Conservation (phyloP, 306 rosid species). For the Ochetophila trinervis region DNA sequence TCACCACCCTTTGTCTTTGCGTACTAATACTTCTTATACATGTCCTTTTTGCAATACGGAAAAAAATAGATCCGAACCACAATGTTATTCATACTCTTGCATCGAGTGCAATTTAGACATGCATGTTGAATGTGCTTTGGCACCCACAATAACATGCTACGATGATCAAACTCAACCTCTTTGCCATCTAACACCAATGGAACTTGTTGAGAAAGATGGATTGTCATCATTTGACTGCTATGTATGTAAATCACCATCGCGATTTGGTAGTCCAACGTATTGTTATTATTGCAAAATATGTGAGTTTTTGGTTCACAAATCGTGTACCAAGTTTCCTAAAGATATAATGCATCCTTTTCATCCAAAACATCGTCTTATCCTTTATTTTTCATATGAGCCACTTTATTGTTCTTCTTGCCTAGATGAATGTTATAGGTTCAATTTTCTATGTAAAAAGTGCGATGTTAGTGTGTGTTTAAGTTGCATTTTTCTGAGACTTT, state of each 20-base stretch:
- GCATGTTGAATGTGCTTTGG: not conserved
- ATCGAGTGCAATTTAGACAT: not conserved
- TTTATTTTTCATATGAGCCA: not conserved
- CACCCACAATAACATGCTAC: not conserved
- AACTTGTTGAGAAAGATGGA: not conserved
- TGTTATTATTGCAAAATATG: not conserved
- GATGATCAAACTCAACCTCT: not conserved
- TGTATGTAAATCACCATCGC: not conserved
- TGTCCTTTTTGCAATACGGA: not conserved
- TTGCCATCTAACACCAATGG: not conserved
- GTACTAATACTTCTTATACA: not conserved
- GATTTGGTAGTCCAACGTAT: not conserved
- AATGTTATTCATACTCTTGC: not conserved
- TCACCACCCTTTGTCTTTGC: not conserved
- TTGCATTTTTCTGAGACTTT: not conserved
- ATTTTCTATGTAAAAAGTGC: not conserved
- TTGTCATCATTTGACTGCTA: not conserved
- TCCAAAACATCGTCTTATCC: not conserved
- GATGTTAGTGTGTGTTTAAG: not conserved
- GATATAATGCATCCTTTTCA: not conserved
- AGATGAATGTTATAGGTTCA: not conserved
- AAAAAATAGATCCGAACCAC: no score
- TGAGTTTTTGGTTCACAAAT: slow-evolving; percentile 6
- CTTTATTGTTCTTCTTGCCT: not conserved
- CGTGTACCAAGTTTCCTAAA: not conserved